phyloP scores from a whole-genome alignment of 2,329 filamentous ascomycete species.

The Geosmithia flava region DNA sequence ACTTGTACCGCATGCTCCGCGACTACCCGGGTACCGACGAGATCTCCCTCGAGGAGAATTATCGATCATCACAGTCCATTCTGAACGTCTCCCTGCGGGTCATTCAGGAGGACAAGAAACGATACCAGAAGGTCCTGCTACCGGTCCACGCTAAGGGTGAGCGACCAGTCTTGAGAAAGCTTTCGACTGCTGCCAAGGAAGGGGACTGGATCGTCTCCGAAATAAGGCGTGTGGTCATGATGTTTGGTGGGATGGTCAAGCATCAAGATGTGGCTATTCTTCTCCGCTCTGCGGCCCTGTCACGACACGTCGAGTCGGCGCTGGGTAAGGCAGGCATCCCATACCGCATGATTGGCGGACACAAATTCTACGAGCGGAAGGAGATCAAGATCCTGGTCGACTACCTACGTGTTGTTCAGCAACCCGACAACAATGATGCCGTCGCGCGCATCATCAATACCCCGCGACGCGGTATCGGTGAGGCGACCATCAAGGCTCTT shows the following conservation, averaged over 20 bases:
- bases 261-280: slow-evolving; percentile 76
- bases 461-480: slow-evolving; percentile 70
- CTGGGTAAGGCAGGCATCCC: slow-evolving; percentile 71
- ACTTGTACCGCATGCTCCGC: slow-evolving; percentile 64
- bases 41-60: slow-evolving; percentile 85
- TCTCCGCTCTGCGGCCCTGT: slow-evolving; percentile 72
- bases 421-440: slow-evolving; percentile 80
- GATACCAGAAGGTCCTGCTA: slow-evolving; percentile 69
- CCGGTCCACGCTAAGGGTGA: slow-evolving; percentile 73
- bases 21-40: slow-evolving; percentile 71
- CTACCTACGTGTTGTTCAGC: slow-evolving; percentile 75
- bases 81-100: slow-evolving; percentile 68
- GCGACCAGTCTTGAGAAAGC: slow-evolving; percentile 64
- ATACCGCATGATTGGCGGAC: slow-evolving; percentile 85
- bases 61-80: slow-evolving; percentile 80
- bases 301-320: slow-evolving; percentile 73
- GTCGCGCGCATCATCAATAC: slow-evolving; percentile 74
- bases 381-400: slow-evolving; percentile 83
- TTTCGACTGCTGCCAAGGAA: slow-evolving; percentile 60
- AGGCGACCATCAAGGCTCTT: slow-evolving; percentile 61
- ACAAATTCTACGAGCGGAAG: slow-evolving; percentile 80
- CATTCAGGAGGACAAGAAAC: slow-evolving; percentile 76
- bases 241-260: slow-evolving; percentile 63
- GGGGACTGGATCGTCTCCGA: slow-evolving; percentile 84
- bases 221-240: slow-evolving; percentile 54